phyloP scores from a whole-genome alignment of 208 protist species.

The Trypanosoma lewisi region DNA sequence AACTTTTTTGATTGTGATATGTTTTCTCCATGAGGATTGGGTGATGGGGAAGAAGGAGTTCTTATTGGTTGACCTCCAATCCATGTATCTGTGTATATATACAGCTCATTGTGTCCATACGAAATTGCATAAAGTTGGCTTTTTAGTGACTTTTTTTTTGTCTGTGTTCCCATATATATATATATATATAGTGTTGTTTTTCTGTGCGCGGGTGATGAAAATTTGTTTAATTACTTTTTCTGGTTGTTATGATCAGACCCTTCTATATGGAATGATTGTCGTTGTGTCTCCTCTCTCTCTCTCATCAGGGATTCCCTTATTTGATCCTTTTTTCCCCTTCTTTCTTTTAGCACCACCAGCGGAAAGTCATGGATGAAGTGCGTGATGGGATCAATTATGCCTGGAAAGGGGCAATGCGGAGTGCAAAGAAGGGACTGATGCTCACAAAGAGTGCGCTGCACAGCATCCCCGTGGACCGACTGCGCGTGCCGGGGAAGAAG shows the following conservation, averaged over 20 bases:
- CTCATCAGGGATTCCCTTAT: not conserved
- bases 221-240: not conserved
- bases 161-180: not conserved
- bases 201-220: not conserved
- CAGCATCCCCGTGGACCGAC: constrained; percentile 44
- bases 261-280: not conserved
- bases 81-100: not conserved
- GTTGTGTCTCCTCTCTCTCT: not conserved
- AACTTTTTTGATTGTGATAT: not conserved
- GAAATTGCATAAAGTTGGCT: not conserved
- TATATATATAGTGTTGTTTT: not conserved
- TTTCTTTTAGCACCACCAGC: not conserved
- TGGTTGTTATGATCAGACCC: not conserved
- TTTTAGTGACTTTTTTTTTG: not conserved
- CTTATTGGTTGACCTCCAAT: not conserved
- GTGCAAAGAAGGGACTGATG: constrained; percentile 66
- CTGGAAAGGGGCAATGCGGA: constrained; percentile 73
- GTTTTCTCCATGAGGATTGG: not conserved
- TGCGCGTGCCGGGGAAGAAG: constrained; percentile 28
- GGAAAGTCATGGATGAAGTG: constrained; percentile 61
- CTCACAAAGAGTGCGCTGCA: constrained; percentile 71
- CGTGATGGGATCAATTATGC: constrained; percentile 54
- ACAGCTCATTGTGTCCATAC: constrained; percentile 4
- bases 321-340: constrained; percentile 15
- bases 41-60: not conserved